These are phyloP conservation scores for Myotisia sp. DNA, from an alignment of 2,329 filamentous ascomycete genomes.

Conservation along the genomic window DNA sequence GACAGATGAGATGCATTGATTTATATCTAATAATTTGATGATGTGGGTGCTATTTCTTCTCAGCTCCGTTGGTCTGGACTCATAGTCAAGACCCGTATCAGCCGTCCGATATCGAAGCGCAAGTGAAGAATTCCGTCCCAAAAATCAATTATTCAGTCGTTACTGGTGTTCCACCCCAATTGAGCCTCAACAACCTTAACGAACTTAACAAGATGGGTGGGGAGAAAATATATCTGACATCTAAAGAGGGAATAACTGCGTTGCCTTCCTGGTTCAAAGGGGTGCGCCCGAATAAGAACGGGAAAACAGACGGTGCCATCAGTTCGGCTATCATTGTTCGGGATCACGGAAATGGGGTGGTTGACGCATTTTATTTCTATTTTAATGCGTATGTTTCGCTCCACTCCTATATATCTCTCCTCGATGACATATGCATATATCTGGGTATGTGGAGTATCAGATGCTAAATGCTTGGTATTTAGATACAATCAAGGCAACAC, in stretches of 20 bases:
- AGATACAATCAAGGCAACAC: slow-evolving; percentile 41
- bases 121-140: slow-evolving; percentile 35
- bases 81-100: slow-evolving; percentile 36
- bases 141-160: slow-evolving; percentile 31
- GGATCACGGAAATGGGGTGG: slow-evolving; percentile 38
- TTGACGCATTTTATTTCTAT: slow-evolving; percentile 51
- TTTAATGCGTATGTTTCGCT: slow-evolving; percentile 38
- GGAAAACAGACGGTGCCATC: slow-evolving; percentile 37
- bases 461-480: background rate
- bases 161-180: slow-evolving; percentile 23
- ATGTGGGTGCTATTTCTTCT: background rate
- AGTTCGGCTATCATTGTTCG: slow-evolving; percentile 43
- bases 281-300: slow-evolving; percentile 37
- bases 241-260: slow-evolving; percentile 34
- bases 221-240: slow-evolving; percentile 36
- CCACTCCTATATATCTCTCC: background rate
- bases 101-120: slow-evolving; percentile 36
- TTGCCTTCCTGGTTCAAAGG: slow-evolving; percentile 39
- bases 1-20: too few relatives aligned
- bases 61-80: slow-evolving; percentile 40
- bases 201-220: slow-evolving; percentile 34
- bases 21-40: background rate
- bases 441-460: background rate
- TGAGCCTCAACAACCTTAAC: slow-evolving; percentile 37
- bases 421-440: background rate